Evolutionary conservation across 2,329 filamentous ascomycete genomes (phyloP).

Genomic region (Paradendryphiella salina): DNA sequence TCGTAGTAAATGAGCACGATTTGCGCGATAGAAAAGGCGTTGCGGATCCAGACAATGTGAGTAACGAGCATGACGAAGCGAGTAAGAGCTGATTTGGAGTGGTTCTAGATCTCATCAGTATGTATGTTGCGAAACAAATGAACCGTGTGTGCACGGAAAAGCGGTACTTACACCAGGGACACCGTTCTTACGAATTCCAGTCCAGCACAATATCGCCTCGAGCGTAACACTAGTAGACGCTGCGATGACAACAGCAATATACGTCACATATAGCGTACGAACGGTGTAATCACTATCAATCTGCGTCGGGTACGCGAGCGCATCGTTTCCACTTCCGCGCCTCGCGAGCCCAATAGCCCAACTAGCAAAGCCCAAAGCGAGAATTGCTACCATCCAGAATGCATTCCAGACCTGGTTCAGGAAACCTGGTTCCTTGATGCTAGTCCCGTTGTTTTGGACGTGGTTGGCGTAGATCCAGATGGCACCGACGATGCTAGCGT

Average conservation of each 20-base stretch:
- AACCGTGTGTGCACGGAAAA: not conserved
- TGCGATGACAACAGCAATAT: constrained; percentile 13
- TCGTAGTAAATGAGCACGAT: constrained; percentile 20
- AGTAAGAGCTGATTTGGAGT: constrained; percentile 13
- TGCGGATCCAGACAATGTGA: constrained; percentile 20
- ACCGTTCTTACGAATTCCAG: constrained; percentile 20
- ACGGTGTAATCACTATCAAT: constrained; percentile 3
- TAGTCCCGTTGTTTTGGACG: constrained; percentile 21
- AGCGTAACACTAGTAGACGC: constrained; percentile 18
- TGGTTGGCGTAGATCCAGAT: constrained; percentile 28
- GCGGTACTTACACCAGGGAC: constrained; percentile 13
- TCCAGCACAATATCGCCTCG: constrained; percentile 19
- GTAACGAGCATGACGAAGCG: constrained; percentile 19
- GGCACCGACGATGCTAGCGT: constrained; percentile 30
- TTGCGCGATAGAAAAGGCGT: constrained; percentile 24
- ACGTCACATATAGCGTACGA: constrained; percentile 15
- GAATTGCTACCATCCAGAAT: constrained; percentile 21
- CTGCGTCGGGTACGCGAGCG: constrained; percentile 10
- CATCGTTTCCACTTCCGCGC: constrained; percentile 8
- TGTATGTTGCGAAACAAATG: too few relatives aligned
- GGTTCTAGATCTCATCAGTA: not conserved
- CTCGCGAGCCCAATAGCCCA: constrained; percentile 16
- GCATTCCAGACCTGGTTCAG: constrained; percentile 18
- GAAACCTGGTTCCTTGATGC: constrained; percentile 19
- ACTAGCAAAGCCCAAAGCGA: constrained; percentile 20